These are phyloP conservation scores for Bryoglossum gracile DNA, from an alignment of 495 filamentous ascomycete species.

Conservation along the genomic window DNA sequence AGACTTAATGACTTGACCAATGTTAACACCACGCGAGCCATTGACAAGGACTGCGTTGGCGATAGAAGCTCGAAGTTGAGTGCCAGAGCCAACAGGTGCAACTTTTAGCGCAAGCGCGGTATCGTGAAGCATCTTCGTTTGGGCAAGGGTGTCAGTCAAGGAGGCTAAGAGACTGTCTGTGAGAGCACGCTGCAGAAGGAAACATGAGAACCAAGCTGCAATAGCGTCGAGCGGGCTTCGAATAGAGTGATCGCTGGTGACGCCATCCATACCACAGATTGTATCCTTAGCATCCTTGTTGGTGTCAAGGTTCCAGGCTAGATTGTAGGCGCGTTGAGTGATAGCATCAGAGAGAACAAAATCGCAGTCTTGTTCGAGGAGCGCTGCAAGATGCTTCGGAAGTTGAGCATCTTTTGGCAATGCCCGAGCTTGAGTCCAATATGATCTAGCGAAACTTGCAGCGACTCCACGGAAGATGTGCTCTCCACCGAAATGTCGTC, in stretches of 20 bases:
- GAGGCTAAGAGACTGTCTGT: constrained; percentile 48
- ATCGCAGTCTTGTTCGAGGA: constrained; percentile 71
- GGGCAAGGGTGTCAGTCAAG: constrained; percentile 14
- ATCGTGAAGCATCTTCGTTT: constrained; percentile 44
- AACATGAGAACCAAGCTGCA: constrained; percentile 82
- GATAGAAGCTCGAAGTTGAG: constrained; percentile 70
- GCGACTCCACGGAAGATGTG: constrained; percentile 56
- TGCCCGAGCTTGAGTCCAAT: constrained; percentile 74
- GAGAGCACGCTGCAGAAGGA: constrained; percentile 65
- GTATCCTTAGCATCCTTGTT: constrained; percentile 52
- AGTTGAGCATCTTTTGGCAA: constrained; percentile 47
- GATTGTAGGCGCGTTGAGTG: constrained; percentile 80
- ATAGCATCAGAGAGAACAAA: constrained; percentile 70
- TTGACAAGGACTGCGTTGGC: constrained; percentile 55
- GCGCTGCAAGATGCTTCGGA: constrained; percentile 63
- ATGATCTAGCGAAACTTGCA: constrained; percentile 58
- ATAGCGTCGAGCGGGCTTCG: constrained; percentile 83
- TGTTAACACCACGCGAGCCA: constrained; percentile 44
- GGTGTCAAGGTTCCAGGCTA: constrained; percentile 79
- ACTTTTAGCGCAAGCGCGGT: constrained; percentile 62
- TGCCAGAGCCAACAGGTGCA: constrained; percentile 73
- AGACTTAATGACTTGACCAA: constrained; percentile 46
- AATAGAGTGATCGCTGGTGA: constrained; percentile 81
- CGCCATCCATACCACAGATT: constrained; percentile 70
- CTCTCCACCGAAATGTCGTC: constrained; percentile 53